A percentile compares a stretch with the other conserved stretches of the same genome.
phyloP scores from a whole-genome alignment of 768 basidiomycete genomes.

The Agrocybe chaxingu region DNA sequence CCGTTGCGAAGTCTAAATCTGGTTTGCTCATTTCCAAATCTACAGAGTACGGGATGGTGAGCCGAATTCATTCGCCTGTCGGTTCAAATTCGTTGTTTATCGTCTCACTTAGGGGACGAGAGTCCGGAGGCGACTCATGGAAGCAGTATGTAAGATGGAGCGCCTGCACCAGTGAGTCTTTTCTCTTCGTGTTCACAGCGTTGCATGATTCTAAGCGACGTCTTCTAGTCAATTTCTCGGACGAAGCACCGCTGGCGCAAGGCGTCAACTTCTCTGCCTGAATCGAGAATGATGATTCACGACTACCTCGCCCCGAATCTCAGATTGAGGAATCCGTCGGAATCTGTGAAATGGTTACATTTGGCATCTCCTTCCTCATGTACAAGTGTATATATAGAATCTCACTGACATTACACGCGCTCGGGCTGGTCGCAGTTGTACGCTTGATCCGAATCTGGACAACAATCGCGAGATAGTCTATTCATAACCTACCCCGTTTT shows the following conservation, averaged over 20 bases:
- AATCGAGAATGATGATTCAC: slow-evolving; percentile 5
- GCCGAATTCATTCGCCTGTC: slow-evolving; percentile 20
- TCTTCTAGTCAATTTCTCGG: slow-evolving; percentile 76
- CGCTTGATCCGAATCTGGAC: not conserved
- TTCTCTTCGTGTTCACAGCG: slow-evolving; percentile 4
- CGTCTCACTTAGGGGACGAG: slow-evolving; percentile 70
- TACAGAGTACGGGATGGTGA: slow-evolving; percentile 80
- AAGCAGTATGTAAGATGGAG: slow-evolving; percentile 94
- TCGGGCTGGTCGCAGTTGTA: not conserved
- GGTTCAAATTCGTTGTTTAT: slow-evolving; percentile 14
- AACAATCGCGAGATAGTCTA: no score
- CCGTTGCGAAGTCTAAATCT: slow-evolving; percentile 2
- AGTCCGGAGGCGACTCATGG: slow-evolving; percentile 99
- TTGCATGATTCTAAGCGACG: slow-evolving; percentile 8
- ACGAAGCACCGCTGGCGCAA: slow-evolving; percentile 87
- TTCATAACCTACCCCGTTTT: no score
- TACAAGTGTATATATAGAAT: not conserved
- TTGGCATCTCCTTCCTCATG: not conserved
- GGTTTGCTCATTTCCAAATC: slow-evolving; percentile 3
- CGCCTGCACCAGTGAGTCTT: slow-evolving; percentile 66
- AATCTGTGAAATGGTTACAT: not conserved
- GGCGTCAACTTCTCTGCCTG: slow-evolving; percentile 78
- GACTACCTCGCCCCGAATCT: not conserved
- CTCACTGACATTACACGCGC: not conserved
- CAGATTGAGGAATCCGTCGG: no score